phyloP scores from a whole-genome alignment of 163 green algal species.

The Coccomyxa subellipsoidea region DNA sequence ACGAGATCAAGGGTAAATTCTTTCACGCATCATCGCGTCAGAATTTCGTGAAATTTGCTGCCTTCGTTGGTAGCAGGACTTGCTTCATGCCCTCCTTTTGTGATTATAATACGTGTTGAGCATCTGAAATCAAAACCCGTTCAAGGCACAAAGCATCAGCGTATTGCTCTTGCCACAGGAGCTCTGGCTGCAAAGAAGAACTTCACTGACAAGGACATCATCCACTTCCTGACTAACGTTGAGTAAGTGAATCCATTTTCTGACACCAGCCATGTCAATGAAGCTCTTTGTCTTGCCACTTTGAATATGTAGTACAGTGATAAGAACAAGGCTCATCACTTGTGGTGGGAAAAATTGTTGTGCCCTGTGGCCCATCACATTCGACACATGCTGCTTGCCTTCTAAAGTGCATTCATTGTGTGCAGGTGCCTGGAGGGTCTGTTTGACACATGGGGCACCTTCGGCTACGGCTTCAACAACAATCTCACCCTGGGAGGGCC shows the following conservation, averaged over 20 bases:
- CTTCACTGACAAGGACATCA: slow-evolving; percentile 30
- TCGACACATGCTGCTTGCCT: too few species aligned
- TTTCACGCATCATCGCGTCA: background rate
- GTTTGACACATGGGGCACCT: slow-evolving; percentile 29
- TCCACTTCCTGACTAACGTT: slow-evolving; percentile 32
- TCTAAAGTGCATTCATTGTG: background rate
- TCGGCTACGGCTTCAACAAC: slow-evolving; percentile 22
- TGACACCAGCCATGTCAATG: too few species aligned
- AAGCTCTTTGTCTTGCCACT: too few species aligned
- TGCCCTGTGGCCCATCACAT: too few species aligned
- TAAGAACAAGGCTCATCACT: too few species aligned
- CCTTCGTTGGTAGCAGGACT: background rate
- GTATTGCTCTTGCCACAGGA: slow-evolving; percentile 11
- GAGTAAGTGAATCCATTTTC: slow-evolving; percentile 8
- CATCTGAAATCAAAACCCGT: background rate
- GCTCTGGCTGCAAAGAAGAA: slow-evolving; percentile 12
- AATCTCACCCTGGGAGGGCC: slow-evolving; percentile 25
- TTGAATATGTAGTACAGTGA: too few species aligned
- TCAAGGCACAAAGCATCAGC: background rate
- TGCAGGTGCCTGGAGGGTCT: slow-evolving; percentile 25
- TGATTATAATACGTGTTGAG: background rate
- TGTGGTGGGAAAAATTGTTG: too few species aligned
- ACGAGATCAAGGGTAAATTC: slow-evolving; percentile 22
- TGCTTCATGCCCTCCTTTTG: background rate
- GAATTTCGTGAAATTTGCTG: background rate